These are phyloP conservation scores for Apiospora aurea DNA, from an alignment of 2,329 filamentous ascomycete species.

Conservation along the genomic window DNA sequence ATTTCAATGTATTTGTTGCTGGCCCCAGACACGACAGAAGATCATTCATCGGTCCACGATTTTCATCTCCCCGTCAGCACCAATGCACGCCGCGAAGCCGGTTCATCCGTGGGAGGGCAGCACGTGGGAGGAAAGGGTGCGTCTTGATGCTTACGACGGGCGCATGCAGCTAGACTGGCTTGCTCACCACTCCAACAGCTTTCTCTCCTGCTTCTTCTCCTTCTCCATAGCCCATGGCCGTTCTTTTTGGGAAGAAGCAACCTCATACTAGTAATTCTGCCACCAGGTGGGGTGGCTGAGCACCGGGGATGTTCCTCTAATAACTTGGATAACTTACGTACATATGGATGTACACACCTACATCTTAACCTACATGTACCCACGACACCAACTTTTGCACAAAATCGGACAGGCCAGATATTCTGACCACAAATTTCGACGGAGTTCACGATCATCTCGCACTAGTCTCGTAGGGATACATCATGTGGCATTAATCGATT, in stretches of 20 bases:
- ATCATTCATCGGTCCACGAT: conserved; percentile 10
- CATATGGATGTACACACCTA: no score
- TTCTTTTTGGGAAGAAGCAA: neutral
- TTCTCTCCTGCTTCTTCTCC: neutral
- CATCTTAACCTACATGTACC: no score
- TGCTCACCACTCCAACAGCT: neutral
- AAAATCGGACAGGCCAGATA: neutral
- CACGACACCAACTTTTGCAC: neutral
- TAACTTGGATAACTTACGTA: neutral
- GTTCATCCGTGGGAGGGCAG: neutral
- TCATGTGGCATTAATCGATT: neutral
- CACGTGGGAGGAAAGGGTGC: conserved; percentile 7
- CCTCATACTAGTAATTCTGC: neutral
- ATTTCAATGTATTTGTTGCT: neutral
- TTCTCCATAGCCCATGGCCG: neutral
- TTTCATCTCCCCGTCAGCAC: neutral
- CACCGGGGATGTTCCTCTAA: neutral
- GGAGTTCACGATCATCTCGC: conserved; percentile 3
- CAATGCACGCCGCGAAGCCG: neutral
- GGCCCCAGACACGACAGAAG: neutral
- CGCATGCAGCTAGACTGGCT: neutral
- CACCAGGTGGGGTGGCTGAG: neutral
- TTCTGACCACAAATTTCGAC: neutral
- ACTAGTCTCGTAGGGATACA: conserved; percentile 11
- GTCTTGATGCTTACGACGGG: conserved; percentile 8